Conservation (phyloP, 306 rosid species). For the Benincasa hispida region DNA sequence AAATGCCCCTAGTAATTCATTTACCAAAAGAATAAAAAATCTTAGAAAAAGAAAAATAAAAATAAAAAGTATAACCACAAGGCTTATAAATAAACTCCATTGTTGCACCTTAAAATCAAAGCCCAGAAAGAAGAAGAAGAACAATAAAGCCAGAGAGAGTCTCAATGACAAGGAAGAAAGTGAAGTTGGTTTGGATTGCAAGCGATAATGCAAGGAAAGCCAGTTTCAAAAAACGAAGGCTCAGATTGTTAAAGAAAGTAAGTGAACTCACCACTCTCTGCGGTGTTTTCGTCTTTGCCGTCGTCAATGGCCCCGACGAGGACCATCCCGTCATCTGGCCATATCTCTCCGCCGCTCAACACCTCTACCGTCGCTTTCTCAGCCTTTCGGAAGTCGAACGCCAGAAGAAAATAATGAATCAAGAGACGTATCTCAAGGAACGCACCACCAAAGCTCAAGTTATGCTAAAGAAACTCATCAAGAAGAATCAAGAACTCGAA, state of each 20-base stretch:
- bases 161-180: slow-evolving; percentile 19
- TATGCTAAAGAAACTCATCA: slow-evolving; percentile 6
- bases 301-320: slow-evolving; percentile 10
- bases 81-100: background rate
- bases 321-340: slow-evolving; percentile 19
- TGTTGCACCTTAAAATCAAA: background rate
- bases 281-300: slow-evolving; percentile 14
- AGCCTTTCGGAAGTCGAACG: slow-evolving; percentile 16
- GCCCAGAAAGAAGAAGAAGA: background rate
- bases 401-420: slow-evolving; percentile 20
- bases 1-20: background rate
- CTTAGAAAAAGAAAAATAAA: no score
- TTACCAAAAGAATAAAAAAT: background rate
- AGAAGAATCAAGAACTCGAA: slow-evolving; percentile 13
- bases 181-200: slow-evolving; percentile 18
- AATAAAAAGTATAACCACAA: background rate
- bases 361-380: slow-evolving; percentile 10
- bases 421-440: slow-evolving; percentile 22
- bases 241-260: slow-evolving; percentile 25
- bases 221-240: slow-evolving; percentile 18
- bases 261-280: slow-evolving; percentile 20
- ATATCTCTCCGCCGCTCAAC: background rate
- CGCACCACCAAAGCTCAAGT: slow-evolving; percentile 10
- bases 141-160: background rate
- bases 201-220: slow-evolving; percentile 22